Conservation (phyloP, 768 basidiomycete species). For the Hygrophoropsis aurantiaca region DNA sequence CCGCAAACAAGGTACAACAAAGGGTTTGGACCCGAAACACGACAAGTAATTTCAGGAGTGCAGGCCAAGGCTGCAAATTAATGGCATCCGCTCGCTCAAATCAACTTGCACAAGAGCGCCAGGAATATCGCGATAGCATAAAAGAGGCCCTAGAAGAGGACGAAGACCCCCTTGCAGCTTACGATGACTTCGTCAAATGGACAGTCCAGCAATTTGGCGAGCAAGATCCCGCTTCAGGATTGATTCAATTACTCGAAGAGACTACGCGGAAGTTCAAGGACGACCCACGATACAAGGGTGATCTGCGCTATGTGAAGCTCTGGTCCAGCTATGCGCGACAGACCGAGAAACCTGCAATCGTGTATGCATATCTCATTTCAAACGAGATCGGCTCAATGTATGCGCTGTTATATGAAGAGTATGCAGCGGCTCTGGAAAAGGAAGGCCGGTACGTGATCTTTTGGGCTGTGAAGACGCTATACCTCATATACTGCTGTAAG, state of each 20-base stretch:
- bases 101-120: conserved; percentile 29
- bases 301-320: conserved; percentile 87
- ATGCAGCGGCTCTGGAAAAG: conserved; percentile 75
- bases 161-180: conserved; percentile 84
- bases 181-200: conserved; percentile 89
- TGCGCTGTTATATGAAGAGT: conserved; percentile 88
- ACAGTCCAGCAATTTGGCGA: conserved; percentile 78
- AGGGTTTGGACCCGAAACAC: conserved; percentile 1
- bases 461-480: neutral
- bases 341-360: conserved; percentile 65
- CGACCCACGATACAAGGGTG: conserved; percentile 82
- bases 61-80: neutral
- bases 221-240: conserved; percentile 65
- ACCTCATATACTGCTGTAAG: conserved; percentile 39
- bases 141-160: conserved; percentile 63
- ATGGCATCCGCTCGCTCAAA: conserved; percentile 26
- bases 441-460: conserved; percentile 64
- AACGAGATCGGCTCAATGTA: conserved; percentile 76
- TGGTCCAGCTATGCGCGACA: conserved; percentile 88
- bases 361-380: conserved; percentile 72
- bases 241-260: conserved; percentile 81
- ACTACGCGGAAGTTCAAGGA: conserved; percentile 78
- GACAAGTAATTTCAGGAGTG: neutral
- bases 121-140: conserved; percentile 39
- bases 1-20: conserved; percentile 5